Percentiles rank a stretch among this genome's conserved stretches.
These are phyloP conservation scores for Omphalotus olearius DNA, from an alignment of 1,284 basidiomycete species.

Conservation along the genomic window DNA sequence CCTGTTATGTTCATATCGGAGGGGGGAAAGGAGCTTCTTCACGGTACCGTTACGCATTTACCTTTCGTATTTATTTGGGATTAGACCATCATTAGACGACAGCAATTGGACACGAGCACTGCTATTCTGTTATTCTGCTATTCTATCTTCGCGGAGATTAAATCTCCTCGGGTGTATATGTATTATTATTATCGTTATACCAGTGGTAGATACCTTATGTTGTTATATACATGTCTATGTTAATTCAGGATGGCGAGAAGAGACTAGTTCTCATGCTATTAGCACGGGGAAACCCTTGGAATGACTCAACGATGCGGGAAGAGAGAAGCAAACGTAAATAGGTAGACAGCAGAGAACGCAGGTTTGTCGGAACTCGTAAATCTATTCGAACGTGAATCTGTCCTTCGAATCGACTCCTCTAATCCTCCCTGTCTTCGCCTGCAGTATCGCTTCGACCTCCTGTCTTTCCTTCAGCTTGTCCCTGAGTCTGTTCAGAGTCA, in stretches of 20 bases:
- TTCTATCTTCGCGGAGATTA: background rate
- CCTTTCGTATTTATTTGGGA: no score
- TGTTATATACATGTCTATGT: background rate
- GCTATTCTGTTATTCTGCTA: background rate
- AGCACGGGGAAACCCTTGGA: background rate
- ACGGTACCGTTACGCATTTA: background rate
- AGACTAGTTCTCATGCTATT: background rate
- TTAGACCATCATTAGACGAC: no score
- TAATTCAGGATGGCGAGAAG: no score
- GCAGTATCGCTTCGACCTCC: conserved; percentile 13
- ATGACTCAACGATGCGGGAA: background rate
- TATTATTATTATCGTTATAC: background rate
- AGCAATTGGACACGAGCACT: background rate
- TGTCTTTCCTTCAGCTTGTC: conserved; percentile 36
- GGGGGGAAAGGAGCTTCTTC: background rate
- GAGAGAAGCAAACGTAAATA: background rate
- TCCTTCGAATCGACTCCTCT: conserved; percentile 27
- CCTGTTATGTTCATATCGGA: background rate
- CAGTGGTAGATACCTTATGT: background rate
- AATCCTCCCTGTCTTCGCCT: conserved; percentile 17
- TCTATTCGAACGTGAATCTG: conserved; percentile 36
- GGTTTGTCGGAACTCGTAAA: background rate
- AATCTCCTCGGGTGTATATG: background rate
- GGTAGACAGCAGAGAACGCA: background rate
- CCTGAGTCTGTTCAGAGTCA: conserved; percentile 34